Evolutionary conservation across 495 filamentous ascomycete species (phyloP), one percentile per base, ranked within the genome.

Genomic region (Aspergillus avenaceus): DNA sequence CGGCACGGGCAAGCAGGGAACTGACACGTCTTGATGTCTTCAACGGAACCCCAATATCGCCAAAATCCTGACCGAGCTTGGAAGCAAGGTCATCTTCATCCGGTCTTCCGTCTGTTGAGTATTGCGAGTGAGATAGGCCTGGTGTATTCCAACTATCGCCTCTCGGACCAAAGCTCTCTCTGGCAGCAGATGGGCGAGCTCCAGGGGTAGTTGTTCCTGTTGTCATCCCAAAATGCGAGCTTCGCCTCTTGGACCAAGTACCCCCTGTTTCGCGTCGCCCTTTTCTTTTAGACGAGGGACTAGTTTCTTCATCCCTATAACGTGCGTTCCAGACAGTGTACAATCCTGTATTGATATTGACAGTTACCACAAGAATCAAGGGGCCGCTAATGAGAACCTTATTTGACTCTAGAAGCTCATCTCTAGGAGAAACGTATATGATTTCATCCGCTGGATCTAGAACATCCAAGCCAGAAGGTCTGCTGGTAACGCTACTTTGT

Each of bases 1-100:
- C 92, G 18, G 91, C 86, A 55, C 92, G 78, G n/a, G 93, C 88
- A 45, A 97, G 79, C 51, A 97, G 74, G 28, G 93, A 97, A 65
- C 93, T 97, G 18, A 97, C 90, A 24, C 93, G 79, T 25, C 93
- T 79, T 11, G 90, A 93, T 34, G 89, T 83, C 64, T 87, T 84
- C 18, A 81, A 74, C 4, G 84, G 83, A 14, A 81, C 81, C 31
- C 83, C 78, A 24, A 82, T 78, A 38, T 77, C 74, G 19, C 84
- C 86, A 50, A 82, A 87, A 44, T 93, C 90, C 21, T 89, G 84
- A 45, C 91, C 88, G 16, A 98, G 67, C 4, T 87, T 81, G 9
- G 85, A 83, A 3, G 80, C 83, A 46, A 91, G 77, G 41, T 86
- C 81, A 32, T 80, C 74, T 52, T 82, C 75, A 40, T 69, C 65